Evolutionary conservation across 2,329 filamentous ascomycete species (phyloP).

Genomic region (Rhytidhysteron rufulum): DNA sequence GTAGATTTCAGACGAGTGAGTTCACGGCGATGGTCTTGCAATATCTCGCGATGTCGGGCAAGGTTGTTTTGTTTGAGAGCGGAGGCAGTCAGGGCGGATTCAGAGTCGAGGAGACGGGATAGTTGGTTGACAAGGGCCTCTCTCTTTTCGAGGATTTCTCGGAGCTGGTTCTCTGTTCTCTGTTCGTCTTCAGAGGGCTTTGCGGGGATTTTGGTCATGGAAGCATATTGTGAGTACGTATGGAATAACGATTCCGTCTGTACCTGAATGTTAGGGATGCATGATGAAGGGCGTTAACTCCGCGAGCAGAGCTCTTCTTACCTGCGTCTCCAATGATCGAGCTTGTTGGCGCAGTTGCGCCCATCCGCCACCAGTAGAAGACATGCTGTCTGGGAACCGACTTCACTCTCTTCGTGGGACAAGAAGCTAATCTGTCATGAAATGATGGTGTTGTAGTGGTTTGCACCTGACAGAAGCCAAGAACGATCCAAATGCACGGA

Average conservation of each 20-base stretch:
- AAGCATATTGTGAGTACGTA: slow-evolving; percentile 85
- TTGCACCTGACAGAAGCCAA: neutral
- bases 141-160: slow-evolving; percentile 83
- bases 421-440: neutral
- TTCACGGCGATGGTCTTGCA: slow-evolving; percentile 81
- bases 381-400: slow-evolving; percentile 20
- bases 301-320: slow-evolving; percentile 39
- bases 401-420: neutral
- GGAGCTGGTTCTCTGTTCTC: slow-evolving; percentile 73
- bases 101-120: slow-evolving; percentile 84
- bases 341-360: slow-evolving; percentile 92
- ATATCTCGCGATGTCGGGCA: slow-evolving; percentile 82
- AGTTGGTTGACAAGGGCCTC: slow-evolving; percentile 79
- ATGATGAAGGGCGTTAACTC: slow-evolving; percentile 13
- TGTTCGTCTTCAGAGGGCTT: slow-evolving; percentile 84
- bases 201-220: slow-evolving; percentile 70
- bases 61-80: slow-evolving; percentile 98
- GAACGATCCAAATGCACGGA: neutral
- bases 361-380: slow-evolving; percentile 60
- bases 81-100: slow-evolving; percentile 79
- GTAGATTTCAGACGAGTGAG: slow-evolving; percentile 69
- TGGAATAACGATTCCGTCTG: slow-evolving; percentile 83
- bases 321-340: slow-evolving; percentile 83
- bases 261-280: slow-evolving; percentile 19
- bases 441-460: neutral